Base-by-base conservation (phyloP, 164 flowering plant genomes). In the Cinnamomum chago region DNA sequence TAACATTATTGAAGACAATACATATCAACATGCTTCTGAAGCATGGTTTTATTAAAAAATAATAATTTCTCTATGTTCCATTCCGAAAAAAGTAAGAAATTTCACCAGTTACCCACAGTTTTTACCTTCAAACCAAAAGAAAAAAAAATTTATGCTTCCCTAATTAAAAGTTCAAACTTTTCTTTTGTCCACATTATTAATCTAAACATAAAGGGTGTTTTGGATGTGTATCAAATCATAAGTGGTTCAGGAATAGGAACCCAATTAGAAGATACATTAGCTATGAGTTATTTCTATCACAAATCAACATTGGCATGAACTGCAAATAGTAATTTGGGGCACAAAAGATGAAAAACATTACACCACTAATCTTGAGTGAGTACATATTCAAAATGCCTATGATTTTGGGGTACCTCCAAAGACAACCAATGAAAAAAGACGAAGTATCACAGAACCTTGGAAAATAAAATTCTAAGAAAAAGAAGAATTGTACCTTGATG, bases 401-500 rank as follows among this genome's bases (percentile, higher is more conserved):
- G 2, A 40, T 40, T 35, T 7, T 40, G 47, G 47, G 47, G 47
- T 40, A 5, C 47, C 1, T 9, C 47, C 47, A 40, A 7, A 40
- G 9, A 40, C 11, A 7, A 33, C 3, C 15, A 18, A 55, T 55
- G 60, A 13, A 55, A 14, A 55, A 55, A 55, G 60, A 14, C n/a
- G 18, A 55, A 17, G 18, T 9, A 40, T 55, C 60, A 55, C 15
- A 20, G 20, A 55, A 55, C 5, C n/a, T 15, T 55, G n/a, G 60
- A 55, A 55, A 55, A 15, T 55, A 11, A 5, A 55, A 17, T 40
- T 40, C 47, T 40, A 1, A 20, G 60, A 17, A 14, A 3, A 55
- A 20, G 20, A 55, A 20, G 4, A 55, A 55, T 15, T 15, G 10
- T 30, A 93, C 99, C 99, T 95, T 51, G 98, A 84, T 1, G 97